phyloP scores from a whole-genome alignment of 1,284 basidiomycete species.

The Leccinum fuscescens region DNA sequence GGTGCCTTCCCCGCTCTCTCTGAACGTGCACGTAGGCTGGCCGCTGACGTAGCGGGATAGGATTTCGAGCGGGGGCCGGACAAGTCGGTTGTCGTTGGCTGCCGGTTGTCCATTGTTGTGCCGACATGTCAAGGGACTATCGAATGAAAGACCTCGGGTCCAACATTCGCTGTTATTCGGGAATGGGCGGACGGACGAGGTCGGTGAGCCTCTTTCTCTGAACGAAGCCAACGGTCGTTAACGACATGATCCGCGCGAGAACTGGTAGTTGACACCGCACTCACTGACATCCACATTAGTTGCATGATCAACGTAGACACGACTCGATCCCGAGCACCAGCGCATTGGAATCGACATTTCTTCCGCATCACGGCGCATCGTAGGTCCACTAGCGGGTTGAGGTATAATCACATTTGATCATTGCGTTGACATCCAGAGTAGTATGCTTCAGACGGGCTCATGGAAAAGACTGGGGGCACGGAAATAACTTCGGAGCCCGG shows the following conservation, averaged over 20 bases:
- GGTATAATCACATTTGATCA: neutral
- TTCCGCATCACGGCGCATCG: neutral
- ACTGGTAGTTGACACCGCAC: neutral
- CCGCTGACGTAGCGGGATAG: neutral
- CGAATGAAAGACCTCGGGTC: neutral
- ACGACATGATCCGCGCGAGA: neutral
- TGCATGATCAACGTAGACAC: neutral
- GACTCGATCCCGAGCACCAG: neutral
- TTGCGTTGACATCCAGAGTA: neutral
- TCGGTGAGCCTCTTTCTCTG: neutral
- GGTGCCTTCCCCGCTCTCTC: neutral
- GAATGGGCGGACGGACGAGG: neutral
- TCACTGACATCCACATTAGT: neutral
- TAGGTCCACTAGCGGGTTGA: neutral
- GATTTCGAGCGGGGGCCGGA: neutral
- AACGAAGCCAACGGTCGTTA: neutral
- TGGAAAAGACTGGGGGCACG: neutral
- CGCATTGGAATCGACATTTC: neutral
- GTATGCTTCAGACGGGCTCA: neutral
- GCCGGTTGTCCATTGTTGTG: neutral
- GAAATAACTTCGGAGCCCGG: no score
- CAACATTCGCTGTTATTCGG: neutral
- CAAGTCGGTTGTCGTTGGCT: neutral
- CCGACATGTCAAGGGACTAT: neutral
- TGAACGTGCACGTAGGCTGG: neutral